phyloP scores from a whole-genome alignment of 495 filamentous ascomycete genomes.

The Articulospora tetracladia region DNA sequence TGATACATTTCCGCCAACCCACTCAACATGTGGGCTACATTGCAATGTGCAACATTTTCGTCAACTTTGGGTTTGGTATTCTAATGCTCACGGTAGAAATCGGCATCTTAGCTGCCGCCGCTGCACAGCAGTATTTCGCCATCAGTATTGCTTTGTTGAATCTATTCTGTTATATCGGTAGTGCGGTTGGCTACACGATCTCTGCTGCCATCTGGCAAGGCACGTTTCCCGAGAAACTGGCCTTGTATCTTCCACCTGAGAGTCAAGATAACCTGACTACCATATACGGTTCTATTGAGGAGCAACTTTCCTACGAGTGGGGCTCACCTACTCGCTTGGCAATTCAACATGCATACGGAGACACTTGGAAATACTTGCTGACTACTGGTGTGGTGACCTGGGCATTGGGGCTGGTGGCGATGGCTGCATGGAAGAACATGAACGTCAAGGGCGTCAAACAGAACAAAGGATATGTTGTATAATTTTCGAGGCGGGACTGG shows the following conservation, averaged over 20 bases:
- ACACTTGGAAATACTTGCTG: neutral
- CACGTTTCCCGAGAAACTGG: neutral
- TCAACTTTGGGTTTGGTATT: neutral
- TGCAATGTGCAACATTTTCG: neutral
- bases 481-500: neutral
- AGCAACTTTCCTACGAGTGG: neutral
- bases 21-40: neutral
- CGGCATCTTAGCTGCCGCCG: neutral
- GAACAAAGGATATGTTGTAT: neutral
- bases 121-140: neutral
- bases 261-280: neutral
- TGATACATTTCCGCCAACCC: conserved; percentile 1
- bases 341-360: conserved; percentile 2
- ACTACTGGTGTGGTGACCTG: neutral
- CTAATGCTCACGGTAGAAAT: neutral
- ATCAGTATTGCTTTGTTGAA: neutral
- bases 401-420: neutral
- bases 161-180: neutral
- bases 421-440: neutral
- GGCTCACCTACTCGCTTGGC: neutral
- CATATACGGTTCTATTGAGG: neutral
- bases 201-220: neutral
- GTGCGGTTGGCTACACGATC: neutral
- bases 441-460: neutral
- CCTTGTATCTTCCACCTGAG: neutral